These are phyloP conservation scores for Thymus mandschuricus DNA, from an alignment of 257 asterid species.

Conservation along the genomic window DNA sequence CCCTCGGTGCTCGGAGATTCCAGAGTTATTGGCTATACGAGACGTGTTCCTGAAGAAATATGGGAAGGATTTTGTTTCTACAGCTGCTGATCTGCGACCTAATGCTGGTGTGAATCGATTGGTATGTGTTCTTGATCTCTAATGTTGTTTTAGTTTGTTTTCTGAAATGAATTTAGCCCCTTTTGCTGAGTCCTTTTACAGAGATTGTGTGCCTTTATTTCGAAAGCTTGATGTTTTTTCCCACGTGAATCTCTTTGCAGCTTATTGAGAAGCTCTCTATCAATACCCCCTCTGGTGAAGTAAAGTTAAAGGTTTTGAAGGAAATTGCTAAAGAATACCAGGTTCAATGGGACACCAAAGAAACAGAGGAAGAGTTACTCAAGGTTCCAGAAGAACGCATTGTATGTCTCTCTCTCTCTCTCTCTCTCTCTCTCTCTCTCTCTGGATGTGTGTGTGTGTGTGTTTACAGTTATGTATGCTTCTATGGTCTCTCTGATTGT, in stretches of 20 bases:
- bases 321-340: conserved; percentile 95
- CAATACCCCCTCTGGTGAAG: conserved; percentile 85
- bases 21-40: conserved; percentile 72
- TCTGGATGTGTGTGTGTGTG: background rate
- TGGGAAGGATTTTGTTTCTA: conserved; percentile 92
- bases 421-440: conserved; percentile 18
- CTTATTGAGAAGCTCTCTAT: conserved; percentile 97
- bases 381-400: conserved; percentile 90
- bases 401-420: conserved; percentile 43
- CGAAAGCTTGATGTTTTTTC: no score
- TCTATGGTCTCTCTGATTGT: conserved; percentile 12
- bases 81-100: conserved; percentile 93
- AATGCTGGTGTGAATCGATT: conserved; percentile 90
- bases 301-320: conserved; percentile 79
- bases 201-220: background rate
- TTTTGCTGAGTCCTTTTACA: background rate
- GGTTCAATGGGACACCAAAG: conserved; percentile 85
- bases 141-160: background rate
- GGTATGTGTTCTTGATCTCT: conserved; percentile 44
- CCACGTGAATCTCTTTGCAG: conserved; percentile 41
- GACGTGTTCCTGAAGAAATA: conserved; percentile 82
- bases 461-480: background rate
- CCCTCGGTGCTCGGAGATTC: conserved; percentile 96
- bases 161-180: background rate
- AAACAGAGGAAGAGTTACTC: conserved; percentile 81